Evolutionary conservation across 768 basidiomycete species (phyloP).

Genomic region (Agaricus sinodeliciosus): DNA sequence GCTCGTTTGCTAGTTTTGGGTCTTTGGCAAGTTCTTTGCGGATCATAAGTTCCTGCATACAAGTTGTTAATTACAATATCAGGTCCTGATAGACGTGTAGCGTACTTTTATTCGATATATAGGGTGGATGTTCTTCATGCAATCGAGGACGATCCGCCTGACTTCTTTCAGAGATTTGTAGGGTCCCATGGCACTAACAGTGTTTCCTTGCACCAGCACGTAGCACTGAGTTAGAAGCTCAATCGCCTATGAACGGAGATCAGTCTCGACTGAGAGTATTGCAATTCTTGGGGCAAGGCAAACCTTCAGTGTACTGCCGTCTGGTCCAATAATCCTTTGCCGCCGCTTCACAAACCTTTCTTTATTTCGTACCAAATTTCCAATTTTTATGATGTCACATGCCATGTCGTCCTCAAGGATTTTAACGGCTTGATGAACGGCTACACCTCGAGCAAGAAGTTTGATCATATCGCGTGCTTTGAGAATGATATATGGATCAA

Average conservation of each 20-base stretch:
- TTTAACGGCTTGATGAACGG: conserved; percentile 79
- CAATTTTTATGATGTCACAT: conserved; percentile 98
- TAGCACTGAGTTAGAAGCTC: conserved; percentile 96
- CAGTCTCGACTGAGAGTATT: not conserved
- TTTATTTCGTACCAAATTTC: conserved; percentile 89
- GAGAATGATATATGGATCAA: conserved; percentile 92
- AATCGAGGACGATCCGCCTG: conserved; percentile 91
- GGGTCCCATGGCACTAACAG: conserved; percentile 96
- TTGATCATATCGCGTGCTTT: conserved; percentile 97
- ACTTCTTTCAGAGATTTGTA: conserved; percentile 96
- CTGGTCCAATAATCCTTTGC: conserved; percentile 95
- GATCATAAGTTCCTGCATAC: conserved; percentile 91
- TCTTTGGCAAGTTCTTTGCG: conserved; percentile 96
- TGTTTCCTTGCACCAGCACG: conserved; percentile 96
- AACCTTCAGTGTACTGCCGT: conserved; percentile 96
- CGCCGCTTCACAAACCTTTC: conserved; percentile 94
- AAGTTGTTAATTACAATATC: not conserved
- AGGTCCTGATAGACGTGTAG: conserved; percentile 1
- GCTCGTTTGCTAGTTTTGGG: conserved; percentile 87
- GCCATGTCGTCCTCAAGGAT: conserved; percentile 85
- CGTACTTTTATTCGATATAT: conserved; percentile 95
- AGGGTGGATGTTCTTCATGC: conserved; percentile 99
- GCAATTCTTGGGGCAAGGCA: conserved; percentile 10
- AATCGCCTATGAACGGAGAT: conserved; percentile 61
- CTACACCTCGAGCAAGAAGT: conserved; percentile 87